Percentiles rank a stretch among this genome's conserved stretches.
phyloP scores from a whole-genome alignment of 1,284 basidiomycete species.

The Cutaneotrichosporon mucoides region DNA sequence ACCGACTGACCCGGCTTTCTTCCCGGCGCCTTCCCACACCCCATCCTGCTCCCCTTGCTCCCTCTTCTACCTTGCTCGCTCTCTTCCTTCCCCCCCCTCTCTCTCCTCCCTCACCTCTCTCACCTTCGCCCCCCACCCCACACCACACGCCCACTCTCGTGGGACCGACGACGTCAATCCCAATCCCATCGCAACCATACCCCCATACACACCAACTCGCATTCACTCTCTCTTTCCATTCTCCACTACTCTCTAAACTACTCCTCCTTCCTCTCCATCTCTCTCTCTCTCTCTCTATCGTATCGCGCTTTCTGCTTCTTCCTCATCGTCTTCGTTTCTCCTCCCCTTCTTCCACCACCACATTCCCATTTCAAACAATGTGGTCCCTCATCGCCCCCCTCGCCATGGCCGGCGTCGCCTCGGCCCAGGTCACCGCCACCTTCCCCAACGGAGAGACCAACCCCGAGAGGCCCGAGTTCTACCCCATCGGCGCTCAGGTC shows the following conservation, averaged over 20 bases:
- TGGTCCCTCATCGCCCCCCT: conserved; percentile 10
- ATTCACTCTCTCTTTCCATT: too few species aligned
- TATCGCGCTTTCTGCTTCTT: background rate
- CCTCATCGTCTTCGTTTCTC: background rate
- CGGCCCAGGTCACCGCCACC: conserved; percentile 34
- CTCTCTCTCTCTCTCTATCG: background rate
- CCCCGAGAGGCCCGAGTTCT: conserved; percentile 39
- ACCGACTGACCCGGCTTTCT: too few species aligned
- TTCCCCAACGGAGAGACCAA: conserved; percentile 47
- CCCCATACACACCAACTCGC: too few species aligned
- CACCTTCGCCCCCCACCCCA: too few species aligned
- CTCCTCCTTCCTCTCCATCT: background rate
- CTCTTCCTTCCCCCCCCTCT: background rate
- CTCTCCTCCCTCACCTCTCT: too few species aligned
- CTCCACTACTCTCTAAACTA: too few species aligned
- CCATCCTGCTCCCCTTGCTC: background rate
- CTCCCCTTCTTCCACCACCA: too few species aligned
- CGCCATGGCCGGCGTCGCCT: conserved; percentile 12
- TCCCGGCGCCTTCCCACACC: background rate
- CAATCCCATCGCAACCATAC: too few species aligned
- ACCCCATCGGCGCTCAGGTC: conserved; percentile 38
- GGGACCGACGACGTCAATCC: too few species aligned
- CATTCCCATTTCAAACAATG: conserved; percentile 5
- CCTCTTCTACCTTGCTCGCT: background rate
- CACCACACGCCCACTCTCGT: too few species aligned